Evolutionary conservation across 108 stramenopile species (phyloP).

Genomic region (Fistulifera solaris): DNA sequence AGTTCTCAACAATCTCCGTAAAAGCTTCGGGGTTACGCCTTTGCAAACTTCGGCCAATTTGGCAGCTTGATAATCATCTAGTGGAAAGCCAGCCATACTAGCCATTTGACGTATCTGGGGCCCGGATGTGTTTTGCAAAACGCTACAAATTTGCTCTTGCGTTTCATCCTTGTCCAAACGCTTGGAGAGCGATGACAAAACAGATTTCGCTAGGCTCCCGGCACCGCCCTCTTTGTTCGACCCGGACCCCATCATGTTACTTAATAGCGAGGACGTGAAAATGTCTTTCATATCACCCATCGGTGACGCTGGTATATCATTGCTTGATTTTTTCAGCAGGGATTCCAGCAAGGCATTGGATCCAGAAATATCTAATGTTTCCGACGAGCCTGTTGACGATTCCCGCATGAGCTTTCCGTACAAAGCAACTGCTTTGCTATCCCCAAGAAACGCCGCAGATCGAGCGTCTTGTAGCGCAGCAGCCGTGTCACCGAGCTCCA

Average conservation of each 20-base stretch:
- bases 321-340: conserved; percentile 9
- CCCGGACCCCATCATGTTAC: too few relatives aligned
- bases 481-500: conserved; percentile 43
- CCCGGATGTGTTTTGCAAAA: conserved; percentile 38
- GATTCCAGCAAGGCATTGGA: conserved; percentile 22
- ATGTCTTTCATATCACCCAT: background rate
- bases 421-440: conserved; percentile 67
- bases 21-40: conserved; percentile 46
- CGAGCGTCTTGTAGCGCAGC: conserved; percentile 71
- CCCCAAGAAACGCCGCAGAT: conserved; percentile 71
- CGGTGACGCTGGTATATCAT: conserved; percentile 3
- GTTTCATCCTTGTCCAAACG: conserved; percentile 58
- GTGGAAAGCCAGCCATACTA: conserved; percentile 52
- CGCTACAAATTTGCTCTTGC: conserved; percentile 50
- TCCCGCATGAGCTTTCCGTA: conserved; percentile 71
- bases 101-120: conserved; percentile 47
- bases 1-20: conserved; percentile 33
- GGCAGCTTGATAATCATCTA: conserved; percentile 33
- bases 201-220: conserved; percentile 45
- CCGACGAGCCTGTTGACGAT: background rate
- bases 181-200: conserved; percentile 47
- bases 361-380: background rate
- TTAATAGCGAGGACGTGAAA: background rate
- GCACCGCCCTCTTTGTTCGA: conserved; percentile 2
- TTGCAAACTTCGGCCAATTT: conserved; percentile 38